A percentile compares a stretch with the other conserved stretches of the same genome.
phyloP scores from a whole-genome alignment of 495 filamentous ascomycete genomes.

The Penicillium tannophilum region DNA sequence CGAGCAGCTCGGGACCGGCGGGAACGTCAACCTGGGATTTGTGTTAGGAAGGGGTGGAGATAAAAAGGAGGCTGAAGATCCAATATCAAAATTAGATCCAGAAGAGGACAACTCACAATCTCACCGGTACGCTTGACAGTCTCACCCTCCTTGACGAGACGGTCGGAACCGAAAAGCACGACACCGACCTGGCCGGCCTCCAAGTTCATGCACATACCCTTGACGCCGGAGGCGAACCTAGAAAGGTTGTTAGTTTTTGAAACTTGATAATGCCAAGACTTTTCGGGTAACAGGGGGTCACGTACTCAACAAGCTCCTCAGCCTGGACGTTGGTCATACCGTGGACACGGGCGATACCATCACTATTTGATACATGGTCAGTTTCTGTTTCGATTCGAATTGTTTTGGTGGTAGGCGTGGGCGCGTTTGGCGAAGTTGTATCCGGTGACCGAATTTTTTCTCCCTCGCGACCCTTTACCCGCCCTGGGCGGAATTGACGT shows the following conservation, averaged over 20 bases:
- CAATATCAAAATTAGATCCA: constrained; percentile 18
- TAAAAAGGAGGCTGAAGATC: neutral
- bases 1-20: constrained; percentile 88
- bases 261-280: constrained; percentile 24
- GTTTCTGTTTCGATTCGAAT: constrained; percentile 17
- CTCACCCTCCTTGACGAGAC: constrained; percentile 99
- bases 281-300: constrained; percentile 30
- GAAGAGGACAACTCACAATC: constrained; percentile 70
- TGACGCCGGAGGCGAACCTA: constrained; percentile 98
- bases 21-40: constrained; percentile 86
- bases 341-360: constrained; percentile 99
- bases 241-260: constrained; percentile 41
- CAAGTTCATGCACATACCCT: constrained; percentile 99
- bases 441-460: constrained; percentile 44
- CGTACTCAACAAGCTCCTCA: constrained; percentile 99
- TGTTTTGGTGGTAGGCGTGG: constrained; percentile 18
- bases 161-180: constrained; percentile 99
- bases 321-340: constrained; percentile 99
- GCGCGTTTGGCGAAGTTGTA: constrained; percentile 33
- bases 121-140: constrained; percentile 99
- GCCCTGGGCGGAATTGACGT: constrained; percentile 50
- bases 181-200: constrained; percentile 99
- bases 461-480: constrained; percentile 22
- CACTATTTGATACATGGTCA: constrained; percentile 59
- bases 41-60: neutral